phyloP scores from a whole-genome alignment of 768 basidiomycete species.

The Gyrodon lividus region DNA sequence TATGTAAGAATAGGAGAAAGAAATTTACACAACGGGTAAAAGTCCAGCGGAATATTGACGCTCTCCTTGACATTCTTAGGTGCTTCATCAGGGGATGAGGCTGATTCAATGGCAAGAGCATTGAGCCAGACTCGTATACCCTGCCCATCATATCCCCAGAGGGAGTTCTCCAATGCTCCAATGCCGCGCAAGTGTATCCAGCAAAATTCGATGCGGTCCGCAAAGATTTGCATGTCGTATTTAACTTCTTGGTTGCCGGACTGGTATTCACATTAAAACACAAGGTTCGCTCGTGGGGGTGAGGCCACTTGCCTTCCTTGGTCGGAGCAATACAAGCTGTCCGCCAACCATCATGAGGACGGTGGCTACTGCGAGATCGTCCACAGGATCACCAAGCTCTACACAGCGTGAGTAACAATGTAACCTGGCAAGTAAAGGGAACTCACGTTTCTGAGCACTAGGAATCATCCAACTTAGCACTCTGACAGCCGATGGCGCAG shows the following conservation, averaged over 20 bases:
- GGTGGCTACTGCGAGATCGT: constrained; percentile 91
- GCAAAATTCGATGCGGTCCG: constrained; percentile 96
- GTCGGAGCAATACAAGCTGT: constrained; percentile 83
- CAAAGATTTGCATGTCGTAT: constrained; percentile 96
- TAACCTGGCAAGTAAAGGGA: not conserved
- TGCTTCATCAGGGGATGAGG: constrained; percentile 35
- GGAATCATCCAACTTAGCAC: constrained; percentile 98
- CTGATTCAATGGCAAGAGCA: constrained; percentile 83
- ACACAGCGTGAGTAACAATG: constrained; percentile 12
- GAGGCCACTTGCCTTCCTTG: constrained; percentile 65
- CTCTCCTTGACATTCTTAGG: constrained; percentile 80
- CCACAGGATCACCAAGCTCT: constrained; percentile 93
- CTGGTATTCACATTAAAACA: constrained; percentile 36
- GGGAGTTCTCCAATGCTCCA: constrained; percentile 89
- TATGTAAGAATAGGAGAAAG: not conserved
- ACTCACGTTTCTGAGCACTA: constrained; percentile 84
- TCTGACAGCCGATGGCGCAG: constrained; percentile 77
- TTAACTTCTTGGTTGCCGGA: constrained; percentile 85
- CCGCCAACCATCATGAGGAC: constrained; percentile 96
- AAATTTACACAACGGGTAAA: constrained; percentile 87
- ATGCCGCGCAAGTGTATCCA: constrained; percentile 98
- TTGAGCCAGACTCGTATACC: constrained; percentile 94
- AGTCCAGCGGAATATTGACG: constrained; percentile 87
- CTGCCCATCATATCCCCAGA: constrained; percentile 95
- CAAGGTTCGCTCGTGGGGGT: not conserved